These are phyloP conservation scores for Pinus tabuliformis DNA, from an alignment of 75 land plant species.

Conservation along the genomic window DNA sequence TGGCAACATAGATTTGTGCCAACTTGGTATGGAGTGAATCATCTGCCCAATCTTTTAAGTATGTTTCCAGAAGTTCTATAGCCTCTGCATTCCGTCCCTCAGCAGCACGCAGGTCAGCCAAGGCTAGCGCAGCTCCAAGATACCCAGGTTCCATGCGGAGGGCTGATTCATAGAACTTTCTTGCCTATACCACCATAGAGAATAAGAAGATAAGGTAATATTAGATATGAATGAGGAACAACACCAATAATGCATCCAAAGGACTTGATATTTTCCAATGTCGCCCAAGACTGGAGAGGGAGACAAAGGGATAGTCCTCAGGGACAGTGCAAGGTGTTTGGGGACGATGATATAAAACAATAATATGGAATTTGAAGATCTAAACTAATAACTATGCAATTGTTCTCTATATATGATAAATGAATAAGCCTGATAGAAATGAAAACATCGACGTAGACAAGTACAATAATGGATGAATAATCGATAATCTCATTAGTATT, in stretches of 20 bases:
- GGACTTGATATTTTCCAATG: neutral
- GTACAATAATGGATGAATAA: too few relatives aligned
- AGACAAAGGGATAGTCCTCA: too few relatives aligned
- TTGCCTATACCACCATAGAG: constrained; percentile 47
- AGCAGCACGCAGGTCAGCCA: constrained; percentile 86
- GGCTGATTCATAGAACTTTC: constrained; percentile 96
- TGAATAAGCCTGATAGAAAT: too few relatives aligned
- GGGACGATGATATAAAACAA: too few relatives aligned
- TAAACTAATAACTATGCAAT: too few relatives aligned
- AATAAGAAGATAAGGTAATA: neutral
- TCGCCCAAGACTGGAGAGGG: too few relatives aligned
- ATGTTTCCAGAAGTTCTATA: constrained; percentile 73
- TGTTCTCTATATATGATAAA: too few relatives aligned
- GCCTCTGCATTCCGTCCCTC: constrained; percentile 96
- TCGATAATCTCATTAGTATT: too few relatives aligned
- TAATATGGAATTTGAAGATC: too few relatives aligned
- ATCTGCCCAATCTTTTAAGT: constrained; percentile 91
- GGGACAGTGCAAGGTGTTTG: too few relatives aligned
- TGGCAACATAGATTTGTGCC: constrained; percentile 90
- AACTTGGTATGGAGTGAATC: constrained; percentile 92
- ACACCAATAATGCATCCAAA: neutral
- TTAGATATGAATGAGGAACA: too few relatives aligned
- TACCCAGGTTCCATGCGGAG: constrained; percentile 90
- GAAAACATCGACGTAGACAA: too few relatives aligned
- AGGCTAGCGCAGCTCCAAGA: constrained; percentile 91